These are phyloP conservation scores for Phytophthora pinifolia DNA, from an alignment of 352 stramenopile genomes.

Conservation along the genomic window DNA sequence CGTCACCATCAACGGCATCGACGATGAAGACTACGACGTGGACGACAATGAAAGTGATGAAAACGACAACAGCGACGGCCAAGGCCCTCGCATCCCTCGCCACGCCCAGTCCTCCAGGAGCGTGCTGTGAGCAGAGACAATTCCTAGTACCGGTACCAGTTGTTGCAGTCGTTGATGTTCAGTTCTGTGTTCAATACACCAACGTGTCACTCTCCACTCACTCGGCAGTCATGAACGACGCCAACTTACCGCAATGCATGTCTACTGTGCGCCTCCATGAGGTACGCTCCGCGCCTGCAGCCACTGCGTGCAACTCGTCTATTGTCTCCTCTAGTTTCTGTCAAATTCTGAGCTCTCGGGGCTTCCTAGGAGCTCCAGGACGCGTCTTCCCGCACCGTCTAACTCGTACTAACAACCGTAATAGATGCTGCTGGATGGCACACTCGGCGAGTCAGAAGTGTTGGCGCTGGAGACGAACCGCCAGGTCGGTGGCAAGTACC, in stretches of 20 bases:
- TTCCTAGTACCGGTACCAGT: no score
- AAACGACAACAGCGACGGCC: conserved; percentile 1
- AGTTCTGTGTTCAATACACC: conserved; percentile 8
- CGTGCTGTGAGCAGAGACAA: conserved; percentile 23
- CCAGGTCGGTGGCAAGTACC: conserved; percentile 44
- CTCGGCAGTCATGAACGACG: conserved; percentile 36
- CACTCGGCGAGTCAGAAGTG: conserved; percentile 41
- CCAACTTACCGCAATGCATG: conserved; percentile 57
- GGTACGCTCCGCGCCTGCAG: conserved; percentile 29
- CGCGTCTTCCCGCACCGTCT: conserved; percentile 3
- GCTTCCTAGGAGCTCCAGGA: not conserved
- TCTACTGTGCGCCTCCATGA: conserved; percentile 65
- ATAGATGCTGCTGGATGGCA: conserved; percentile 49
- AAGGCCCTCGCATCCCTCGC: conserved; percentile 24
- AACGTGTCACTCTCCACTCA: conserved; percentile 4
- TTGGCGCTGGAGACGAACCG: conserved; percentile 42
- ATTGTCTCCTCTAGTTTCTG: conserved; percentile 5
- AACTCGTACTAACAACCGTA: not conserved
- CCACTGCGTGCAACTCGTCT: not conserved
- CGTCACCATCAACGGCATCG: conserved; percentile 23
- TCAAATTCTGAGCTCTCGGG: not conserved
- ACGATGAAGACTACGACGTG: conserved; percentile 31
- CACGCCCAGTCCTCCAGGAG: conserved; percentile 30
- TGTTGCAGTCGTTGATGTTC: no score
- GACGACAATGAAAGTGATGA: conserved; percentile 47